These are phyloP conservation scores for Meyerozyma guilliermondii DNA, from an alignment of 1,139 yeast genomes.

Conservation along the genomic window DNA sequence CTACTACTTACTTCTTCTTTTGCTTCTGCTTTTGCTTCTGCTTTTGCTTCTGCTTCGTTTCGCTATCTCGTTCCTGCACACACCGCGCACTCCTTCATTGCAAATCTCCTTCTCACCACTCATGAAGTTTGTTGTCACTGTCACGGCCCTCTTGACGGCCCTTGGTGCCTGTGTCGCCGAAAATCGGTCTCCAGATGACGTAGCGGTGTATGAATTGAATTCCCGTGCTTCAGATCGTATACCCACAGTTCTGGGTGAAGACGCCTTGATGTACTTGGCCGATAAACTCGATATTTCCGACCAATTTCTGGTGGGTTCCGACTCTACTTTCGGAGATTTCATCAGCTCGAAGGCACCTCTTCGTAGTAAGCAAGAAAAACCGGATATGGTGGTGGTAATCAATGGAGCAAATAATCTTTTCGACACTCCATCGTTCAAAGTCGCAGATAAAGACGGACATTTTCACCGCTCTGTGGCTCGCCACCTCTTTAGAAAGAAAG, in stretches of 20 bases:
- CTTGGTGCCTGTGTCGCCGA: neutral
- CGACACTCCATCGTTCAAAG: slow-evolving; percentile 20
- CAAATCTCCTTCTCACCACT: slow-evolving; percentile 1
- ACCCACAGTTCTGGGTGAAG: slow-evolving; percentile 6
- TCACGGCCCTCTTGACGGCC: neutral
- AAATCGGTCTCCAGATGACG: slow-evolving; percentile 1
- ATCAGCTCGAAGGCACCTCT: slow-evolving; percentile 17
- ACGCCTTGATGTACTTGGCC: slow-evolving; percentile 25
- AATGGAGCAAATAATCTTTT: slow-evolving; percentile 33
- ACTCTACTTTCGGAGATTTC: slow-evolving; percentile 16
- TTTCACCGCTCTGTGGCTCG: slow-evolving; percentile 12
- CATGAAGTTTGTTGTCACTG: neutral
- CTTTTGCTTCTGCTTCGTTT: no score
- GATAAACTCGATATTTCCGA: slow-evolving; percentile 38
- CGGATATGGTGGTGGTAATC: slow-evolving; percentile 34
- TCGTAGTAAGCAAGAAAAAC: slow-evolving; percentile 12
- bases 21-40: no score
- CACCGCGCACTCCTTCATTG: neutral
- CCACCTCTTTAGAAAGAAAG: slow-evolving; percentile 14
- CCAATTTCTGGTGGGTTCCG: slow-evolving; percentile 26
- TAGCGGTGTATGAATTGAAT: slow-evolving; percentile 10
- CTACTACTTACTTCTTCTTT: neutral
- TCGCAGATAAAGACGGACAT: slow-evolving; percentile 7
- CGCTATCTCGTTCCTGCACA: neutral
- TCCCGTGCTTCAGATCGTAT: slow-evolving; percentile 1